These are phyloP conservation scores for Boletus mariae DNA, from an alignment of 1,284 basidiomycete species.

Conservation along the genomic window DNA sequence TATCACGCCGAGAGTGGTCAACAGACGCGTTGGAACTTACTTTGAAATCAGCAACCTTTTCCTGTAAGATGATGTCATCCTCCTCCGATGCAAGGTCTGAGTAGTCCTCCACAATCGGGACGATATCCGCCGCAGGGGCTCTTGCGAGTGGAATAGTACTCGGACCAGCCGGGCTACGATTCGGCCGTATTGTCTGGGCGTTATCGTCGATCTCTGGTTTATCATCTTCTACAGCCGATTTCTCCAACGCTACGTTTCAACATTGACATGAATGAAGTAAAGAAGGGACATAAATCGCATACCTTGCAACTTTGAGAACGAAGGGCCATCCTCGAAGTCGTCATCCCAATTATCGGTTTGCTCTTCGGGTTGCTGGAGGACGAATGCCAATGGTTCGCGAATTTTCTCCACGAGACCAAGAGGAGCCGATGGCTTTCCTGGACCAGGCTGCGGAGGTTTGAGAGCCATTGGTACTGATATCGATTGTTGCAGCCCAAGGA, in stretches of 20 bases:
- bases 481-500: constrained; percentile 33
- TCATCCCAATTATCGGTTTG: constrained; percentile 96
- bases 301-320: constrained; percentile 82
- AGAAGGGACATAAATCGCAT: constrained; percentile 3
- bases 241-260: constrained; percentile 53
- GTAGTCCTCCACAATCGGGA: constrained; percentile 82
- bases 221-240: constrained; percentile 55
- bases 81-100: constrained; percentile 80
- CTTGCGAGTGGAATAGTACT: constrained; percentile 53
- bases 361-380: constrained; percentile 68
- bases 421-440: constrained; percentile 26
- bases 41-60: constrained; percentile 80
- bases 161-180: constrained; percentile 56
- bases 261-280: background rate
- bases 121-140: constrained; percentile 56
- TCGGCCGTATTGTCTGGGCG: constrained; percentile 72
- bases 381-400: constrained; percentile 50
- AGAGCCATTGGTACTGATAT: constrained; percentile 28
- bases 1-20: constrained; percentile 1
- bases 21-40: constrained; percentile 35
- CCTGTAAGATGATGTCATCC: constrained; percentile 66
- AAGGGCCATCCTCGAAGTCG: constrained; percentile 93
- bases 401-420: constrained; percentile 53
- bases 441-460: constrained; percentile 21
- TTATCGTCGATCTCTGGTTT: constrained; percentile 67